A percentile compares a stretch with the other conserved stretches of the same genome.
Evolutionary conservation across 1,284 basidiomycete species (phyloP).

Genomic region (Leucoagaricus sp.): DNA sequence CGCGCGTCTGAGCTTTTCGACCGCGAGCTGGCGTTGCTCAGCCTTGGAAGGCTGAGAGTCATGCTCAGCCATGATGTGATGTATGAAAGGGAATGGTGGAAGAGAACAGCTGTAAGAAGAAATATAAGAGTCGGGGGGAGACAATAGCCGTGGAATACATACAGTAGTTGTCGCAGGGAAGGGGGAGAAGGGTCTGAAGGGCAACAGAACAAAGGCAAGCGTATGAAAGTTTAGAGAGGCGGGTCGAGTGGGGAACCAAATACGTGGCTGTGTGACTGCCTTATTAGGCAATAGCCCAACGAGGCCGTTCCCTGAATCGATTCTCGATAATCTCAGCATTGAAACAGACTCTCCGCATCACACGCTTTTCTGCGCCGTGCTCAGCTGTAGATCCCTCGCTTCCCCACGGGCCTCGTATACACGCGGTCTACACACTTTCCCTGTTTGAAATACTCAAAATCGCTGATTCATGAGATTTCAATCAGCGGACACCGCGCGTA

Average conservation of each 20-base stretch:
- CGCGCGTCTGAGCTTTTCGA: conserved; percentile 86
- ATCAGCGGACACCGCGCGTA: conserved; percentile 3
- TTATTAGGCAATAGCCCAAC: neutral
- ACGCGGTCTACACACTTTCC: neutral
- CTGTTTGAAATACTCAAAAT: neutral
- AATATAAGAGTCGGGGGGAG: neutral
- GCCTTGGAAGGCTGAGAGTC: conserved; percentile 37
- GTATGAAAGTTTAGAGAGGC: conserved; percentile 21
- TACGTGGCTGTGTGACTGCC: conserved; percentile 23
- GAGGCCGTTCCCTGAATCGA: conserved; percentile 4
- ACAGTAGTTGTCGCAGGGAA: conserved; percentile 11
- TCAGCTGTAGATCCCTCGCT: neutral
- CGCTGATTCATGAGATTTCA: neutral
- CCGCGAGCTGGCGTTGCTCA: conserved; percentile 78
- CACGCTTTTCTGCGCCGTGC: neutral
- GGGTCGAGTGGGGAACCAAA: conserved; percentile 20
- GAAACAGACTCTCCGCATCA: conserved; percentile 4
- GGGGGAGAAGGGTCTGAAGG: conserved; percentile 1
- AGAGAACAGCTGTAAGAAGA: neutral
- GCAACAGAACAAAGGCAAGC: conserved; percentile 14
- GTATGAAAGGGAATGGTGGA: neutral
- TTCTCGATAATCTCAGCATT: conserved; percentile 4
- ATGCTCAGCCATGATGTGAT: conserved; percentile 31
- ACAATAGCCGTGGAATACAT: conserved; percentile 5
- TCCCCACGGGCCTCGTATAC: neutral